Evolutionary conservation across 305 asterid genomes (phyloP).

Genomic region (Coffea humblotiana): DNA sequence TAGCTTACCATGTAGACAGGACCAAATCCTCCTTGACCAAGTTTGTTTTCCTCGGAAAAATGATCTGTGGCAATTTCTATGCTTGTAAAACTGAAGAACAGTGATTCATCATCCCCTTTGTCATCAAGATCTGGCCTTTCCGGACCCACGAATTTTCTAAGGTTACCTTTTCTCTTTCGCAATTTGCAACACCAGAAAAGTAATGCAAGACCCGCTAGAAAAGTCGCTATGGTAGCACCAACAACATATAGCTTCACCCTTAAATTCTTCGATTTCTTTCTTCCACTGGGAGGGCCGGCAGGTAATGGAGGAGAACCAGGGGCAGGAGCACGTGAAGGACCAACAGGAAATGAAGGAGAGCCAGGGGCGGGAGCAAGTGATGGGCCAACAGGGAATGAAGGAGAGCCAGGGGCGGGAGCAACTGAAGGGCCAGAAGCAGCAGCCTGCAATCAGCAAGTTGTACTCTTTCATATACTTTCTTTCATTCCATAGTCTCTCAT

Average conservation of each 20-base stretch:
- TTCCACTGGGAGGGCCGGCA: neutral
- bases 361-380: neutral
- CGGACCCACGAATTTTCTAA: neutral
- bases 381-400: neutral
- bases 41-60: neutral
- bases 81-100: neutral
- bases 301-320: too few relatives aligned
- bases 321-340: neutral
- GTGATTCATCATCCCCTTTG: neutral
- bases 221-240: neutral
- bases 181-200: neutral
- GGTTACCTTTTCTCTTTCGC: neutral
- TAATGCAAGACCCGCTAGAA: neutral
- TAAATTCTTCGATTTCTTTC: neutral
- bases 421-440: neutral
- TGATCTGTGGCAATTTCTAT: slow-evolving; percentile 5
- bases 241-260: neutral
- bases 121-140: neutral
- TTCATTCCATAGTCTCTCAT: too few relatives aligned
- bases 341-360: neutral
- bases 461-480: too few relatives aligned
- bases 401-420: neutral
- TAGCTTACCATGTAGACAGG: neutral
- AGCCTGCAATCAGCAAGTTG: too few relatives aligned
- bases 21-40: neutral